Conservation (phyloP, 129 eudicot species). For the Flaveria bidentis region DNA sequence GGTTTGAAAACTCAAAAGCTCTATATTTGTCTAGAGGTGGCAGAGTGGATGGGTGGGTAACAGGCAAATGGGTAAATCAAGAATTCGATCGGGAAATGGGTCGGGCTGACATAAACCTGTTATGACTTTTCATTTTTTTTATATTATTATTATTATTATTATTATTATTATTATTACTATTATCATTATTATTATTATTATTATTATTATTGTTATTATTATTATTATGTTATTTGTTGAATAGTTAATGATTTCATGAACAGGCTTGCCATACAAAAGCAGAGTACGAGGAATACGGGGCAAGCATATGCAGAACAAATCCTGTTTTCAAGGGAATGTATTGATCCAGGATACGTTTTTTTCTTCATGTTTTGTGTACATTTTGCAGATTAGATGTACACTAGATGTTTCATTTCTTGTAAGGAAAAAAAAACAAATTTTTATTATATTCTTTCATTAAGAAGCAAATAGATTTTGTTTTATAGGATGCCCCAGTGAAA, state of each 20-base stretch:
- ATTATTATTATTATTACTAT: too few species aligned
- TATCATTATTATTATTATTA: too few species aligned
- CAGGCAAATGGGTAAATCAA: neutral
- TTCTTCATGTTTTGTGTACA: slow-evolving; percentile 34
- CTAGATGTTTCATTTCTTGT: slow-evolving; percentile 43
- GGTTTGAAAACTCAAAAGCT: neutral
- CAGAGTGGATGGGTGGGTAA: neutral
- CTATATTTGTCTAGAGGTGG: neutral
- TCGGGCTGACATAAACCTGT: neutral
- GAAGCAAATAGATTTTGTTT: slow-evolving; percentile 35
- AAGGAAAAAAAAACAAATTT: slow-evolving; percentile 13
- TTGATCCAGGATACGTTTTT: slow-evolving; percentile 31
- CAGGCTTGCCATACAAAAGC: slow-evolving; percentile 99
- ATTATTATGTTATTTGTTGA: neutral
- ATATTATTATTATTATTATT: too few species aligned
- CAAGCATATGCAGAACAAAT: slow-evolving; percentile 97
- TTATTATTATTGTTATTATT: too few species aligned
- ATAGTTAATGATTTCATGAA: neutral
- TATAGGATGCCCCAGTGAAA: slow-evolving; percentile 27
- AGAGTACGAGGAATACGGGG: slow-evolving; percentile 96
- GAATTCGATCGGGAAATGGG: neutral
- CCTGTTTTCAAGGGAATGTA: slow-evolving; percentile 99
- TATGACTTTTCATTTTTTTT: neutral
- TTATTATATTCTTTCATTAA: slow-evolving; percentile 51
- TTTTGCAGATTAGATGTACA: slow-evolving; percentile 48